Conservation (phyloP, 306 rosid genomes). For the Cicer judaicum region DNA sequence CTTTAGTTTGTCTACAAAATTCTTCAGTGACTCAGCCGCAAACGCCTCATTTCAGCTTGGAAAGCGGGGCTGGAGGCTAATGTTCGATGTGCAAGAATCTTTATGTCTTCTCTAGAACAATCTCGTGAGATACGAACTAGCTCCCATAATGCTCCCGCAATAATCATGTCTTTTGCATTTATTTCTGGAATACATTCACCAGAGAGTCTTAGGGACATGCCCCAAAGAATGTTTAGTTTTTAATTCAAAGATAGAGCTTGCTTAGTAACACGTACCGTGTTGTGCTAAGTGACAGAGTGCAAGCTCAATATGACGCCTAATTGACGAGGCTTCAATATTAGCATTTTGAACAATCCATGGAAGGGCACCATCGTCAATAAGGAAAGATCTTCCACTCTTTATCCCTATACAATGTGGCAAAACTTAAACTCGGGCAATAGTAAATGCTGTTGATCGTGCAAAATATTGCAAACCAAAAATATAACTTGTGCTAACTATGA, state of each 20-base stretch:
- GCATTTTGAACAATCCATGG: conserved; percentile 98
- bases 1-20: conserved; percentile 31
- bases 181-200: conserved; percentile 66
- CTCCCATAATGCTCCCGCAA: conserved; percentile 94
- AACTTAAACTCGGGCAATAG: conserved; percentile 25
- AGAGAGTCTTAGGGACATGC: conserved; percentile 40
- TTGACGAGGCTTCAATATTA: conserved; percentile 83
- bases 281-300: conserved; percentile 98
- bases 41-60: conserved; percentile 86
- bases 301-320: conserved; percentile 92
- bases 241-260: conserved; percentile 6
- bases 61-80: conserved; percentile 77
- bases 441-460: conserved; percentile 4
- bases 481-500: conserved; percentile 17
- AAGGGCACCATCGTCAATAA: conserved; percentile 95
- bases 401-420: conserved; percentile 60
- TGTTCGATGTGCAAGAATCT: conserved; percentile 90
- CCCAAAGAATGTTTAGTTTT: conserved; percentile 25
- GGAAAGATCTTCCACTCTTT: conserved; percentile 80
- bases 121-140: conserved; percentile 87
- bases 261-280: conserved; percentile 65
- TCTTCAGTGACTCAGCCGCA: conserved; percentile 57
- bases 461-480: conserved; percentile 25
- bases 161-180: conserved; percentile 92
- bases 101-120: conserved; percentile 91